Percentiles rank a stretch among this genome's conserved stretches.
These are phyloP conservation scores for Boletus subparvulus DNA, from an alignment of 768 basidiomycete genomes.

Conservation along the genomic window DNA sequence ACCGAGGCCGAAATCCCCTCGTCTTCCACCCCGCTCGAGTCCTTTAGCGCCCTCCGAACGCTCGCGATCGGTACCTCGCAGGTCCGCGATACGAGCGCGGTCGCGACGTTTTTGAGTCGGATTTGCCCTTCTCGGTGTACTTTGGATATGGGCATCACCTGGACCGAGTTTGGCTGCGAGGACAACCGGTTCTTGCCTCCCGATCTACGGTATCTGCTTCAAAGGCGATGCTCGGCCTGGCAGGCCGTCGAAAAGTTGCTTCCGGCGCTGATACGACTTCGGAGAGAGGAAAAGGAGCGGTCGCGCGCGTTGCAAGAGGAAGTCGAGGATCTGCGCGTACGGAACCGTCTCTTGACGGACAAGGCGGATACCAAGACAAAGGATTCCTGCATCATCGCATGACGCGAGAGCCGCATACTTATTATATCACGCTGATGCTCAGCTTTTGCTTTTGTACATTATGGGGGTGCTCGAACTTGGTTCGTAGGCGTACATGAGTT, in stretches of 20 bases:
- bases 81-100: slow-evolving; percentile 41
- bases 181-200: slow-evolving; percentile 11
- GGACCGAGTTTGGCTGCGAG: slow-evolving; percentile 33
- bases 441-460: background rate
- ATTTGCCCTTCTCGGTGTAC: slow-evolving; percentile 45
- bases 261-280: slow-evolving; percentile 43
- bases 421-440: background rate
- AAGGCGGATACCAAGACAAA: slow-evolving; percentile 16
- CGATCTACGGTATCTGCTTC: slow-evolving; percentile 2
- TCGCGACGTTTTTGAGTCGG: slow-evolving; percentile 54
- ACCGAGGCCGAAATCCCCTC: slow-evolving; percentile 20
- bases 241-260: slow-evolving; percentile 40
- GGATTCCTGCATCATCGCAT: slow-evolving; percentile 34
- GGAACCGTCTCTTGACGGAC: slow-evolving; percentile 46
- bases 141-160: slow-evolving; percentile 49
- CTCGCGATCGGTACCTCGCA: slow-evolving; percentile 53
- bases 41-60: slow-evolving; percentile 19
- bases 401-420: background rate
- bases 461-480: too few relatives aligned
- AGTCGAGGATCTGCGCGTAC: slow-evolving; percentile 50
- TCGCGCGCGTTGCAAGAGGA: slow-evolving; percentile 41
- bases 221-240: slow-evolving; percentile 40
- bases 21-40: slow-evolving; percentile 2
- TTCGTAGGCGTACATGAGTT: background rate
- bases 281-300: slow-evolving; percentile 45